A percentile compares a stretch with the other conserved stretches of the same genome.
Evolutionary conservation across 2,329 filamentous ascomycete genomes (phyloP).

Genomic region (Aspergillus sp.): DNA sequence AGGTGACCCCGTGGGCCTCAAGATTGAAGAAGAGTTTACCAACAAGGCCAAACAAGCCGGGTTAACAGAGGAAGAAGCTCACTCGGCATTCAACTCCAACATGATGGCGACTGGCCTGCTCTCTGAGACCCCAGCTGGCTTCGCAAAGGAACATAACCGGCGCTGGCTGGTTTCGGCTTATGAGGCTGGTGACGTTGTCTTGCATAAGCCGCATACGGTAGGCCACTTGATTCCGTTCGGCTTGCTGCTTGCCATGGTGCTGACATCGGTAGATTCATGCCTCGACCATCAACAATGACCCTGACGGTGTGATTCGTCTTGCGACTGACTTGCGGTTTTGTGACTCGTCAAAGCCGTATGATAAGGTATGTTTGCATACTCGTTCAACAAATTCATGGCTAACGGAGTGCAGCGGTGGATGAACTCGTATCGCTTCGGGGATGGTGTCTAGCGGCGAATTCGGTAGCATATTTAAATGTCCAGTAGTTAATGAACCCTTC

Average conservation of each 20-base stretch:
- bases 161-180: constrained; percentile 59
- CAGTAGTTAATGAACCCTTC: background rate
- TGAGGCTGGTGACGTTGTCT: constrained; percentile 58
- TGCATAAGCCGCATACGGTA: constrained; percentile 46
- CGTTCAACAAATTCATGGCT: background rate
- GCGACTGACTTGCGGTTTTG: constrained; percentile 63
- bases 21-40: constrained; percentile 51
- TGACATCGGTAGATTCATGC: constrained; percentile 56
- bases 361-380: constrained; percentile 39
- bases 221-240: background rate
- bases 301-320: constrained; percentile 56
- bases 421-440: constrained; percentile 44
- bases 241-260: background rate
- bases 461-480: background rate
- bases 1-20: constrained; percentile 52
- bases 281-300: constrained; percentile 60
- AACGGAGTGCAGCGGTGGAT: constrained; percentile 40
- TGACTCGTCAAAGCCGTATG: constrained; percentile 56
- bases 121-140: constrained; percentile 54
- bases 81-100: constrained; percentile 60
- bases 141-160: constrained; percentile 48
- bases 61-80: constrained; percentile 57
- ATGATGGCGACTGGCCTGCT: constrained; percentile 63
- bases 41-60: constrained; percentile 54
- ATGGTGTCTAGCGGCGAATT: constrained; percentile 31